Evolutionary conservation across 1,284 basidiomycete species (phyloP).

Genomic region (Grifola frondosa): DNA sequence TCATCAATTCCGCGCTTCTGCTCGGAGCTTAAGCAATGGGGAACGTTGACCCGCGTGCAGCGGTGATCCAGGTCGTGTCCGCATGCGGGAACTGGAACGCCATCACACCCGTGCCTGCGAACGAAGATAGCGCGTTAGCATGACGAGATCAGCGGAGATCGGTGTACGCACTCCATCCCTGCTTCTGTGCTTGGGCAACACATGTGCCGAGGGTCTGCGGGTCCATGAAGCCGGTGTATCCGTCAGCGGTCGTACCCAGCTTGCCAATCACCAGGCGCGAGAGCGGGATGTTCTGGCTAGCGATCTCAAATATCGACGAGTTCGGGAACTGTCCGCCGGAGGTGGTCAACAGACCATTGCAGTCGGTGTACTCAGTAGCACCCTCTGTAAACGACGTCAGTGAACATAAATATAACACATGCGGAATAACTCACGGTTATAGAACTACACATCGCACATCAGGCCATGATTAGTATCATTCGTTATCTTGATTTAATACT

Average conservation of each 20-base stretch:
- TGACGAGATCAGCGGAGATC: slow-evolving; percentile 2
- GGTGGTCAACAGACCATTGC: slow-evolving; percentile 48
- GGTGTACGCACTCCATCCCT: slow-evolving; percentile 52
- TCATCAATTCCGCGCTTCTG: no score
- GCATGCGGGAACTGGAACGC: slow-evolving; percentile 23
- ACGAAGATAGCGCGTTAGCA: background rate
- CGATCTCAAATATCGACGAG: slow-evolving; percentile 59
- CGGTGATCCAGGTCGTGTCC: slow-evolving; percentile 9
- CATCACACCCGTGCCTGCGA: slow-evolving; percentile 46
- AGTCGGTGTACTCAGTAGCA: slow-evolving; percentile 53
- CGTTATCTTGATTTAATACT: background rate
- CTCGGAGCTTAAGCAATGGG: no score
- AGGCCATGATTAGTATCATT: no score
- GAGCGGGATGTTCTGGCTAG: slow-evolving; percentile 48
- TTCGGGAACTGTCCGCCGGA: slow-evolving; percentile 51
- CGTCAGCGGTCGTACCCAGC: slow-evolving; percentile 45
- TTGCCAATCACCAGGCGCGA: slow-evolving; percentile 61
- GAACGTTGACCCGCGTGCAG: slow-evolving; percentile 8
- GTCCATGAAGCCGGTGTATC: slow-evolving; percentile 56
- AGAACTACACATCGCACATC: slow-evolving; percentile 43
- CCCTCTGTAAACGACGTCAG: slow-evolving; percentile 41
- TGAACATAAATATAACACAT: background rate
- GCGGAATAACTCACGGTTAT: slow-evolving; percentile 50
- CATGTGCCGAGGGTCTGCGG: slow-evolving; percentile 53
- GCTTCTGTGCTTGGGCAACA: slow-evolving; percentile 48